phyloP scores from a whole-genome alignment of 2,329 filamentous ascomycete species.

The Fusarium hainanense region DNA sequence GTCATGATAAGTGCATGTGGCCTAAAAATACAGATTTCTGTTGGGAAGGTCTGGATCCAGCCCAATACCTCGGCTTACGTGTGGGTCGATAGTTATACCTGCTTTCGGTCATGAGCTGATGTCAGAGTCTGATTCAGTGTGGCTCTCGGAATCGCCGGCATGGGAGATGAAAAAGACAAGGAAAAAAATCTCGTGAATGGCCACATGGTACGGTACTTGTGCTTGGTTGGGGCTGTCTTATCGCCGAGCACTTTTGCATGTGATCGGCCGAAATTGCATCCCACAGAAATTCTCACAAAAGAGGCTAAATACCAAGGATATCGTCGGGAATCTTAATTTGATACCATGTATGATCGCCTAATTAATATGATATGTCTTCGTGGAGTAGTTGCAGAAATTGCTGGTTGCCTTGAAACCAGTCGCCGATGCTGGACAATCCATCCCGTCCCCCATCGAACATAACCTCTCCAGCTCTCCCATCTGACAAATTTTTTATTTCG shows the following conservation, averaged over 20 bases:
- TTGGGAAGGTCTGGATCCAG: neutral
- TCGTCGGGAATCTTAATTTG: neutral
- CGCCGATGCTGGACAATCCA: neutral
- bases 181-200: neutral
- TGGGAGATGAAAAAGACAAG: neutral
- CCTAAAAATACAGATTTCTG: neutral
- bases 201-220: neutral
- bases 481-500: neutral
- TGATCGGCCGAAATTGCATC: conserved; percentile 6
- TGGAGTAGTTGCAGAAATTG: conserved; percentile 32
- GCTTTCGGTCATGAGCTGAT: conserved; percentile 15
- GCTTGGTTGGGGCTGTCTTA: neutral
- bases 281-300: neutral
- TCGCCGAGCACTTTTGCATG: conserved; percentile 9
- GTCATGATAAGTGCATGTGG: neutral
- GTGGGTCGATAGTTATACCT: conserved; percentile 11
- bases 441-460: neutral
- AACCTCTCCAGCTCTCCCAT: neutral
- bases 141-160: neutral
- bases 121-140: neutral
- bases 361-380: conserved; percentile 19
- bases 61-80: conserved; percentile 20
- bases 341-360: neutral
- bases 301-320: neutral
- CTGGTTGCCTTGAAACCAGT: conserved; percentile 36